Evolutionary conservation across 2,329 filamentous ascomycete genomes (phyloP).

Genomic region (Hypoxylon sp.): DNA sequence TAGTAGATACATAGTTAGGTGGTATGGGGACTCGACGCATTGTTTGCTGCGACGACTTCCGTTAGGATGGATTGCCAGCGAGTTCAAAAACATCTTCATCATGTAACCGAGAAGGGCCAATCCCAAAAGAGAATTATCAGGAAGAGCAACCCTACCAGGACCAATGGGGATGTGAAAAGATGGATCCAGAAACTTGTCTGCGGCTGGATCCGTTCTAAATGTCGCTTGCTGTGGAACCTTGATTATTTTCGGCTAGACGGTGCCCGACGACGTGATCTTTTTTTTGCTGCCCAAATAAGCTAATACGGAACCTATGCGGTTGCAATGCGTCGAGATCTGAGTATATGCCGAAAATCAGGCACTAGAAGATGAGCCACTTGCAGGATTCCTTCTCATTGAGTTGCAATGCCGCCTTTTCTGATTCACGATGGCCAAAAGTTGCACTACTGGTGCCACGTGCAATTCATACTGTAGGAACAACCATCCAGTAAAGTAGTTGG

Average conservation of each 20-base stretch:
- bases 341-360: constrained; percentile 34
- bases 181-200: constrained; percentile 43
- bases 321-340: constrained; percentile 34
- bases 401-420: constrained; percentile 37
- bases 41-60: constrained; percentile 29
- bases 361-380: constrained; percentile 33
- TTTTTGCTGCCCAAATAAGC: constrained; percentile 46
- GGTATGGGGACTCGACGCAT: constrained; percentile 34
- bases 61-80: constrained; percentile 31
- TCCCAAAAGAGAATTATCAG: constrained; percentile 31
- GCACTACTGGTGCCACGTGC: constrained; percentile 60
- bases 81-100: constrained; percentile 28
- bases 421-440: constrained; percentile 42
- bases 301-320: constrained; percentile 36
- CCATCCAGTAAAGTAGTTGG: constrained; percentile 30
- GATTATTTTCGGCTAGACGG: constrained; percentile 36
- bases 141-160: constrained; percentile 34
- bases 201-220: constrained; percentile 46
- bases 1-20: constrained; percentile 40
- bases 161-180: constrained; percentile 41
- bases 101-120: constrained; percentile 34
- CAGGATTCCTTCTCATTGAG: constrained; percentile 33
- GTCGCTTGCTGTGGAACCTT: constrained; percentile 40
- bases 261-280: constrained; percentile 34
- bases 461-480: constrained; percentile 46